phyloP scores from a whole-genome alignment of 768 basidiomycete genomes.

The Boletus sensibilis region DNA sequence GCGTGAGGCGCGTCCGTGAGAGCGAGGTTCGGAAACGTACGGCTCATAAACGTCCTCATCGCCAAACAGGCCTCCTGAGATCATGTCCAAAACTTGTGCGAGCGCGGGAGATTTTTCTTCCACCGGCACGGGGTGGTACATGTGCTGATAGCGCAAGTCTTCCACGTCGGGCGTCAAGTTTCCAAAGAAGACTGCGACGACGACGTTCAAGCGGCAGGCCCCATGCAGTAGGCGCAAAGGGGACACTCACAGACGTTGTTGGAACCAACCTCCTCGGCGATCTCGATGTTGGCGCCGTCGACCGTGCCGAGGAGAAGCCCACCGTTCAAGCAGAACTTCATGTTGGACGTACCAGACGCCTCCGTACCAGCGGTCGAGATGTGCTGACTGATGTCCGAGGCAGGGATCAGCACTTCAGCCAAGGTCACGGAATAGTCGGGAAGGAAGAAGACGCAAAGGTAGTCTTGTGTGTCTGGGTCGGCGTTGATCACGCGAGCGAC shows the following conservation, averaged over 20 bases:
- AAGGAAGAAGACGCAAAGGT: slow-evolving; percentile 89
- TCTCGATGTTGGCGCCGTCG: slow-evolving; percentile 96
- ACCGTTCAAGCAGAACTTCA: slow-evolving; percentile 91
- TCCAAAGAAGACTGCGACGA: slow-evolving; percentile 76
- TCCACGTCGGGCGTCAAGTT: slow-evolving; percentile 87
- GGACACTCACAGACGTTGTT: slow-evolving; percentile 70
- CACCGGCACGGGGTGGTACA: slow-evolving; percentile 77
- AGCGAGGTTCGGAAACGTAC: slow-evolving; percentile 41
- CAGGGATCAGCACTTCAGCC: slow-evolving; percentile 84
- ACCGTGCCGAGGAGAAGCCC: slow-evolving; percentile 86
- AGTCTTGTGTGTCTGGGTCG: slow-evolving; percentile 85
- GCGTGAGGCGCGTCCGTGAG: slow-evolving; percentile 14
- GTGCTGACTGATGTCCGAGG: slow-evolving; percentile 92
- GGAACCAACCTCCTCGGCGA: slow-evolving; percentile 93
- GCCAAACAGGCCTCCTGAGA: slow-evolving; percentile 80
- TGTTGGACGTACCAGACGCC: slow-evolving; percentile 77
- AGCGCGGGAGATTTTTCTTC: slow-evolving; percentile 83
- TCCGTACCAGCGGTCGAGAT: slow-evolving; percentile 98
- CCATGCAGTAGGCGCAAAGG: not conserved
- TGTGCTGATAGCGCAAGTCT: slow-evolving; percentile 81
- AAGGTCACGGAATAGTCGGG: slow-evolving; percentile 91
- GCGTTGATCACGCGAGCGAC: slow-evolving; percentile 65
- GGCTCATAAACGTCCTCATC: slow-evolving; percentile 82
- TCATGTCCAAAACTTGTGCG: slow-evolving; percentile 70
- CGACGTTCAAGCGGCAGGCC: not conserved